Evolutionary conservation across 129 eudicot genomes (phyloP), one percentile per base, ranked within the genome.

Genomic region (Artemisia annua): DNA sequence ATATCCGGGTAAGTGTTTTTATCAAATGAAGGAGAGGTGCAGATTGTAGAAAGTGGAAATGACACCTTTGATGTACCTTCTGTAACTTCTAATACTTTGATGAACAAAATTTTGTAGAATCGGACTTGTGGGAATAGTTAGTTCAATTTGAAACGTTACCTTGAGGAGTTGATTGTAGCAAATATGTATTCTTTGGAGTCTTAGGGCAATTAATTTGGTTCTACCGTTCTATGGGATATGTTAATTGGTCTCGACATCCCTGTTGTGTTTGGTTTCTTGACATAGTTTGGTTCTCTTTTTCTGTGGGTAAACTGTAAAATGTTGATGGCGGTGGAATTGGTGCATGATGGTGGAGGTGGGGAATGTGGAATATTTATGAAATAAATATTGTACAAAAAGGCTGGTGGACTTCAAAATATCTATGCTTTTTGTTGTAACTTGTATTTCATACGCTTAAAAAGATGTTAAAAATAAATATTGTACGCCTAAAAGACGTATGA

Each of bases 31-130:
- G 46, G 46, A 39, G 46, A 39, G 10, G 66, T 26, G 26, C 5
- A 13, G 30, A 26, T 48, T 19, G 49, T 35, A 7, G 12, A 62
- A 46, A 13, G 44, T 28, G 48, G 48, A 22, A 22, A 59, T 20
- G 35, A 30, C 14, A 39, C 46, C 46, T 39, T 39, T 39, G 9
- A 39, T 39, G 46, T 39, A 7, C 46, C 67, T 32, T 32, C n/a
- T 62, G 68, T 63, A 63, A 16, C 46, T 26, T 43, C 3, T 16
- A 3, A 30, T 30, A 63, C 24, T 63, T 60, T 60, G 66, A 63
- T 16, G n/a, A 20, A 39, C 12, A n/a, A 35, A 63, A 63, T 63
- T 63, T 63, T 63, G 68, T 63, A 9, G 5, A 48, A 63, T 2
- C 24, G 14, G 68, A 24, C 14, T 30, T 2, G 17, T 63, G 68